Conservation (phyloP, 139 green algal genomes). For the Chlorella sp. region DNA sequence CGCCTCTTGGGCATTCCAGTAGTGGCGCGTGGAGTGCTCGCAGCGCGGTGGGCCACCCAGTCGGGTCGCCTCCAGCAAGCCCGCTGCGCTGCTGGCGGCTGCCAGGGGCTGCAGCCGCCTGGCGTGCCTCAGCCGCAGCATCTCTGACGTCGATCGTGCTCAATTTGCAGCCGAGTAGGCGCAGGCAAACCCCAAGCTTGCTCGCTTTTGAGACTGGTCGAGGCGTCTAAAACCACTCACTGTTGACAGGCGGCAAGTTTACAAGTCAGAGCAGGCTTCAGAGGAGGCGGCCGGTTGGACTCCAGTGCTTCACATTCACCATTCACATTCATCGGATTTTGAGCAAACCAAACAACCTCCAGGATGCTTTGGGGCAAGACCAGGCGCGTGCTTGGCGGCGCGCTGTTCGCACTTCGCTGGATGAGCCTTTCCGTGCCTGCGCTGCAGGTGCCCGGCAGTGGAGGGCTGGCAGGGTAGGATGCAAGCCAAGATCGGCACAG, state of each 20-base stretch:
- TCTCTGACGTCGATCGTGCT: no score
- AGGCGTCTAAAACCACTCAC: not conserved
- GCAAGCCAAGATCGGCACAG: not conserved
- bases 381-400: no score
- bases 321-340: slow-evolving; percentile 1
- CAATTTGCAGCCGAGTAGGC: no score
- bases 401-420: slow-evolving; percentile 4
- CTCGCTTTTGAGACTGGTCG: not conserved
- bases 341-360: no score
- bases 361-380: slow-evolving; percentile 23
- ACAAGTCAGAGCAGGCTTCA: not conserved
- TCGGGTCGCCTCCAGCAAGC: not conserved
- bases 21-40: not conserved
- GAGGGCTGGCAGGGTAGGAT: not conserved
- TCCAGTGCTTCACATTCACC: not conserved
- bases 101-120: no score
- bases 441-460: not conserved
- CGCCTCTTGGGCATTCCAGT: not conserved
- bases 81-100: no score
- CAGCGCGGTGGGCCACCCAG: slow-evolving; percentile 9
- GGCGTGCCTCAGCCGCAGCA: no score
- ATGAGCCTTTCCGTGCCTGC: not conserved
- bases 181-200: not conserved
- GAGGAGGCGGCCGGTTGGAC: not conserved
- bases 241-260: not conserved